These are phyloP conservation scores for Trichoderma atrobrunneum DNA, from an alignment of 2,329 filamentous ascomycete genomes.

Conservation along the genomic window DNA sequence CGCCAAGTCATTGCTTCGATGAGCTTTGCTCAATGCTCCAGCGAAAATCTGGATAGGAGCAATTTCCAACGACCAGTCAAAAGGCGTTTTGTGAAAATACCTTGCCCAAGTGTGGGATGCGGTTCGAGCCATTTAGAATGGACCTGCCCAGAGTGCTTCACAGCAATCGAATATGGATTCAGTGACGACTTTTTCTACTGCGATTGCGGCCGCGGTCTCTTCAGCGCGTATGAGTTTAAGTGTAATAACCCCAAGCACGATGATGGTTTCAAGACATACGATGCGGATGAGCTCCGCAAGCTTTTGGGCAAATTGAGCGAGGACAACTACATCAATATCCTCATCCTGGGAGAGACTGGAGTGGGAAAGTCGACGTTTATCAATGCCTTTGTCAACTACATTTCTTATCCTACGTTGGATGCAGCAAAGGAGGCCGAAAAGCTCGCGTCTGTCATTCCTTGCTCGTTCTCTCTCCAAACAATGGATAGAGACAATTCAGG, in stretches of 20 bases:
- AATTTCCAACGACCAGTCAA: conserved; percentile 13
- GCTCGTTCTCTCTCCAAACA: conserved; percentile 18
- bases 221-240: conserved; percentile 30
- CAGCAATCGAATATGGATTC: conserved; percentile 12
- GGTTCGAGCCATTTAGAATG: conserved; percentile 13
- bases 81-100: conserved; percentile 31
- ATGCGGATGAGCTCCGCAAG: neutral
- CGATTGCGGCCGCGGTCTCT: conserved; percentile 34
- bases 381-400: conserved; percentile 48
- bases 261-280: conserved; percentile 19
- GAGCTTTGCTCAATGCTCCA: conserved; percentile 11
- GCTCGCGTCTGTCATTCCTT: conserved; percentile 22
- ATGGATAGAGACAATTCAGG: neutral
- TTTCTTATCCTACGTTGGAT: conserved; percentile 37
- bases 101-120: conserved; percentile 33
- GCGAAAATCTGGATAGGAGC: neutral
- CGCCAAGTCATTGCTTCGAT: neutral
- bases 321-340: conserved; percentile 38
- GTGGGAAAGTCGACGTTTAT: conserved; percentile 50
- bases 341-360: conserved; percentile 47
- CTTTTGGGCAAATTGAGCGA: neutral
- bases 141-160: conserved; percentile 12
- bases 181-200: conserved; percentile 34
- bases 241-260: conserved; percentile 31
- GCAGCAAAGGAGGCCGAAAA: conserved; percentile 29